Conservation (phyloP, 768 basidiomycete genomes). For the Panellus pusillus region DNA sequence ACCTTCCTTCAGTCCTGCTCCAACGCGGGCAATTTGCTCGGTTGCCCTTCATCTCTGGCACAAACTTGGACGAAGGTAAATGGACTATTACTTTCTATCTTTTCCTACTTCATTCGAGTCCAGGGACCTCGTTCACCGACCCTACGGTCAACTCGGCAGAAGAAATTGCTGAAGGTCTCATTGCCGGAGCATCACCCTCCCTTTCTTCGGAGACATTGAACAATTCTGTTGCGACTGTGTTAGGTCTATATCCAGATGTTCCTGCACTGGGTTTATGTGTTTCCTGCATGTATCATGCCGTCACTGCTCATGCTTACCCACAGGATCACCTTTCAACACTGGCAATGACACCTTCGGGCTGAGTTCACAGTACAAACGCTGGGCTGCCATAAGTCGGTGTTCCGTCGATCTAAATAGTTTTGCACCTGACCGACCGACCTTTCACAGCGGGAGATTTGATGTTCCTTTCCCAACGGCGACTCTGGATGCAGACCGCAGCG, state of each 20-base stretch:
- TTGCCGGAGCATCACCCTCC: conserved; percentile 28
- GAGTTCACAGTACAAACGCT: conserved; percentile 38
- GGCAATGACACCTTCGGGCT: conserved; percentile 43
- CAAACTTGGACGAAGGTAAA: conserved; percentile 43
- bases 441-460: conserved; percentile 22
- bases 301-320: neutral
- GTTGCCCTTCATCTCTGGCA: conserved; percentile 44
- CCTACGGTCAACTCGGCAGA: conserved; percentile 25
- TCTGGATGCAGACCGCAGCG: conserved; percentile 35
- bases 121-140: conserved; percentile 35
- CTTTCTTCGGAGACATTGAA: conserved; percentile 20
- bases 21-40: conserved; percentile 31
- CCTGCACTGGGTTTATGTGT: conserved; percentile 29
- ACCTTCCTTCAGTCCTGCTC: conserved; percentile 34
- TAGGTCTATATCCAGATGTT: conserved; percentile 42
- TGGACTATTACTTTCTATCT: too few relatives aligned
- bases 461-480: conserved; percentile 31
- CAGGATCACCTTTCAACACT: conserved; percentile 45
- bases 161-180: conserved; percentile 20
- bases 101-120: too few relatives aligned
- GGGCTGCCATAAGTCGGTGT: conserved; percentile 21
- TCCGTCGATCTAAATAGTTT: neutral
- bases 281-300: neutral
- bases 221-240: conserved; percentile 22
- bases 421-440: neutral